These are phyloP conservation scores for Gossypium thurberi DNA, from an alignment of 345 rosid genomes.

Conservation along the genomic window DNA sequence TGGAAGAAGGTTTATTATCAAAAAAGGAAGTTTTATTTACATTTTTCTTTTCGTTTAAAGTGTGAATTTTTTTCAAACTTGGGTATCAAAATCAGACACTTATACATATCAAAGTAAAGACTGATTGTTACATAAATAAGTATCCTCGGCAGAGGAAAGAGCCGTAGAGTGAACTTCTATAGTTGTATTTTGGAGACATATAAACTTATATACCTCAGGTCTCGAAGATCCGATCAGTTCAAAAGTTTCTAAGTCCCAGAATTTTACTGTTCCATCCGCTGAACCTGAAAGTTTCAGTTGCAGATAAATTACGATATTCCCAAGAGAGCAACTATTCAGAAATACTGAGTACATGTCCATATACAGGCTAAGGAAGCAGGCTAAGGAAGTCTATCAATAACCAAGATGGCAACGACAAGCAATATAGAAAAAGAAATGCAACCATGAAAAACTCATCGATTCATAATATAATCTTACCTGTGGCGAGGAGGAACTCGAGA, in stretches of 20 bases:
- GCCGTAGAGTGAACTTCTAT: not conserved
- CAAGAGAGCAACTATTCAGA: not conserved
- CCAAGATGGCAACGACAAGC: constrained; percentile 5
- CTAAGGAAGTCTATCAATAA: not conserved
- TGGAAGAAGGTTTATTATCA: not conserved
- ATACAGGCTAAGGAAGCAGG: not conserved
- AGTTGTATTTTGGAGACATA: not conserved
- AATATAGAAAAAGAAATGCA: not conserved
- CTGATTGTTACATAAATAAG: not conserved
- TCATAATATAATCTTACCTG: constrained; percentile 41
- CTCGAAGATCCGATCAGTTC: constrained; percentile 88
- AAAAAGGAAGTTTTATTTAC: not conserved
- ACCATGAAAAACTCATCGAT: not conserved
- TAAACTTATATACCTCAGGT: constrained; percentile 70
- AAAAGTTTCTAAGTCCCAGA: constrained; percentile 98
- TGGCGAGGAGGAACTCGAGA: constrained; percentile 88
- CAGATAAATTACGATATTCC: not conserved
- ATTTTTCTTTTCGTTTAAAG: not conserved
- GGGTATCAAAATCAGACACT: too few relatives aligned
- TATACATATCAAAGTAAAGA: not conserved
- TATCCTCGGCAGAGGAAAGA: too few relatives aligned
- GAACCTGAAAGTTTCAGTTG: constrained; percentile 58
- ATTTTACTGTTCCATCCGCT: constrained; percentile 90
- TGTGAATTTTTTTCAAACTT: not conserved
- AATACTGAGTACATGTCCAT: not conserved